These are phyloP conservation scores for Globisporangium alternatum DNA, from an alignment of 352 stramenopile genomes.

Conservation along the genomic window DNA sequence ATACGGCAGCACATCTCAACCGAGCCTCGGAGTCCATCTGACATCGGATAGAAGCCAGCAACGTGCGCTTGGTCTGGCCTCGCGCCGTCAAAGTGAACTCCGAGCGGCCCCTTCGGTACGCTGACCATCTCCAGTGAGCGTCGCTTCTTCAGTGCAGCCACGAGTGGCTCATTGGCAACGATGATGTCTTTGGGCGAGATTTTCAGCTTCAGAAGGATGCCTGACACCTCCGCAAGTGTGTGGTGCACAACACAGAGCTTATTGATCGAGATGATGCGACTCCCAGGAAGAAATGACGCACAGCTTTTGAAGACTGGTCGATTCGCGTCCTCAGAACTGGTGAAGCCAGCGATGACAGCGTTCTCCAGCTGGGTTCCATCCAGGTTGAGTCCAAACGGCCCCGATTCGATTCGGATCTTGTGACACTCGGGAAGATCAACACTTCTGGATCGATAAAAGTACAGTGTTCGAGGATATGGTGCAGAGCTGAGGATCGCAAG, in stretches of 20 bases:
- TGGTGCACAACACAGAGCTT: conserved; percentile 49
- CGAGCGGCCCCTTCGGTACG: conserved; percentile 39
- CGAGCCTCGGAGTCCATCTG: conserved; percentile 24
- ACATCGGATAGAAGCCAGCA: conserved; percentile 38
- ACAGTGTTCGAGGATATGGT: conserved; percentile 30
- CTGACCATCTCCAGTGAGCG: conserved; percentile 12
- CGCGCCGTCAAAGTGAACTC: conserved; percentile 45
- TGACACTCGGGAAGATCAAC: conserved; percentile 39
- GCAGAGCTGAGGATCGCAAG: conserved; percentile 29
- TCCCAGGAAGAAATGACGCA: conserved; percentile 37
- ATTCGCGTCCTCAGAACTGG: conserved; percentile 29
- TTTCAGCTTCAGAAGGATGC: conserved; percentile 44
- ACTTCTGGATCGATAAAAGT: conserved; percentile 26
- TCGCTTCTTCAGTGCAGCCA: conserved; percentile 25
- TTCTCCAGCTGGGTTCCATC: conserved; percentile 29
- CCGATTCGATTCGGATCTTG: conserved; percentile 32
- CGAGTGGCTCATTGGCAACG: conserved; percentile 34
- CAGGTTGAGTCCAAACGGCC: conserved; percentile 49
- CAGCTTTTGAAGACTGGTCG: conserved; percentile 36
- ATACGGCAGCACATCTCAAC: conserved; percentile 38
- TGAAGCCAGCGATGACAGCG: conserved; percentile 45
- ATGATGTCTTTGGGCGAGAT: conserved; percentile 36
- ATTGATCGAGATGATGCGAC: conserved; percentile 67
- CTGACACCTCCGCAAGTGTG: conserved; percentile 36
- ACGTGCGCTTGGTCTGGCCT: conserved; percentile 26